Conservation (phyloP, 2,329 filamentous ascomycete genomes). For the Corynespora cassiicola region DNA sequence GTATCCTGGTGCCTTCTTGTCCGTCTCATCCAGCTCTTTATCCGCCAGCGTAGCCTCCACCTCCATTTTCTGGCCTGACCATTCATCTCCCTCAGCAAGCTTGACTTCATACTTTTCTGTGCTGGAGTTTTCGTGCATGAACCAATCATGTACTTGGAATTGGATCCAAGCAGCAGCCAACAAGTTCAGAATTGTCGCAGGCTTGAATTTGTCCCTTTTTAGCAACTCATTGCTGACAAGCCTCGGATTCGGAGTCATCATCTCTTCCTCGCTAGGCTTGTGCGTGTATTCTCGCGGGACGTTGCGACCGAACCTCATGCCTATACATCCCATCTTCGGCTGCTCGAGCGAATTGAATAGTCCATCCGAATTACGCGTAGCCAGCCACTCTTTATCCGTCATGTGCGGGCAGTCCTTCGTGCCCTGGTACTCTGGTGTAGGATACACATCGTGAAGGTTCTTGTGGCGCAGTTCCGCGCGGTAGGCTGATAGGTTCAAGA, state of each 20-base stretch:
- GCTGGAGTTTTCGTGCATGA: slow-evolving; percentile 25
- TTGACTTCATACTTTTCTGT: slow-evolving; percentile 42
- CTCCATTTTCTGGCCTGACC: slow-evolving; percentile 45
- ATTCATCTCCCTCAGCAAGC: slow-evolving; percentile 43
- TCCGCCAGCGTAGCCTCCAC: slow-evolving; percentile 47
- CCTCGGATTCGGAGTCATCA: slow-evolving; percentile 53
- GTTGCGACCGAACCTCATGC: slow-evolving; percentile 56
- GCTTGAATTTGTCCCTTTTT: slow-evolving; percentile 52
- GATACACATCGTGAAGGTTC: slow-evolving; percentile 54
- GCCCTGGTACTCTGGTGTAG: slow-evolving; percentile 46
- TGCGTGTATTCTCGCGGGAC: slow-evolving; percentile 45
- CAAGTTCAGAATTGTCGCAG: slow-evolving; percentile 54
- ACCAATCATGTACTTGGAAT: slow-evolving; percentile 44
- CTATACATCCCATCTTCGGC: slow-evolving; percentile 54
- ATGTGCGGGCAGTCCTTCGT: slow-evolving; percentile 34
- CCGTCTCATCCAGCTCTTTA: slow-evolving; percentile 40
- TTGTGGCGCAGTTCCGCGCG: slow-evolving; percentile 52
- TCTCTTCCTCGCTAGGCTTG: slow-evolving; percentile 50
- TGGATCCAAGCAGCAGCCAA: slow-evolving; percentile 59
- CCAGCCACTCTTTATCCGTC: slow-evolving; percentile 38
- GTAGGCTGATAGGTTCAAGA: slow-evolving; percentile 50
- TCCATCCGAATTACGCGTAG: slow-evolving; percentile 53
- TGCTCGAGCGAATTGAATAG: slow-evolving; percentile 50
- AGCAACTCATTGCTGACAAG: slow-evolving; percentile 52
- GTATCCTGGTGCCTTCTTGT: slow-evolving; percentile 49